These are phyloP conservation scores for Pistacia atlantica DNA, from an alignment of 345 rosid species.

Conservation along the genomic window DNA sequence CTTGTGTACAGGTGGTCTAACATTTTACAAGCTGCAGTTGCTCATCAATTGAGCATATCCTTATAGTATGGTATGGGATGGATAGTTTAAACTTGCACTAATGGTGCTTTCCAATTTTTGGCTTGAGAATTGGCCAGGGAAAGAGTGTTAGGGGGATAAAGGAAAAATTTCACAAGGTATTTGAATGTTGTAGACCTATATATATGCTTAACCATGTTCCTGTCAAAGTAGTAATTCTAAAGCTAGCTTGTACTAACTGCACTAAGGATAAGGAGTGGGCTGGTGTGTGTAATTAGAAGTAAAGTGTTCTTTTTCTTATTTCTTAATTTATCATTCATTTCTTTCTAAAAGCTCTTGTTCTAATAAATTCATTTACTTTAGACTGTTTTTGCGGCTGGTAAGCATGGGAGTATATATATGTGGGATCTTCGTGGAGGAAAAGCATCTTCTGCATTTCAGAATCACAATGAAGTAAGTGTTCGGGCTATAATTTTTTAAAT, in stretches of 20 bases:
- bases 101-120: not conserved
- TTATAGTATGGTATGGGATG: not conserved
- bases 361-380: constrained; percentile 29
- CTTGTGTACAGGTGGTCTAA: too few species aligned
- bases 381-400: constrained; percentile 81
- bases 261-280: not conserved
- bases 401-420: constrained; percentile 61
- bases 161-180: not conserved
- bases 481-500: not conserved
- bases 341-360: constrained; percentile 12
- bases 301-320: not conserved
- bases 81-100: constrained; percentile 1
- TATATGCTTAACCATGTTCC: not conserved
- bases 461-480: constrained; percentile 58
- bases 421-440: constrained; percentile 99
- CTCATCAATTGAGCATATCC: not conserved
- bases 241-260: not conserved
- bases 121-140: not conserved
- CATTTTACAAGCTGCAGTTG: not conserved
- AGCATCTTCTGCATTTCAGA: constrained; percentile 61
- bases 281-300: not conserved
- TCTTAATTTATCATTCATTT: not conserved
- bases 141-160: constrained; percentile 1
- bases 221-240: not conserved
- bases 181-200: not conserved